Percentiles rank a stretch among this genome's conserved stretches.
These are phyloP conservation scores for Talaromyces islandicus DNA, from an alignment of 2,329 filamentous ascomycete species.

Conservation along the genomic window DNA sequence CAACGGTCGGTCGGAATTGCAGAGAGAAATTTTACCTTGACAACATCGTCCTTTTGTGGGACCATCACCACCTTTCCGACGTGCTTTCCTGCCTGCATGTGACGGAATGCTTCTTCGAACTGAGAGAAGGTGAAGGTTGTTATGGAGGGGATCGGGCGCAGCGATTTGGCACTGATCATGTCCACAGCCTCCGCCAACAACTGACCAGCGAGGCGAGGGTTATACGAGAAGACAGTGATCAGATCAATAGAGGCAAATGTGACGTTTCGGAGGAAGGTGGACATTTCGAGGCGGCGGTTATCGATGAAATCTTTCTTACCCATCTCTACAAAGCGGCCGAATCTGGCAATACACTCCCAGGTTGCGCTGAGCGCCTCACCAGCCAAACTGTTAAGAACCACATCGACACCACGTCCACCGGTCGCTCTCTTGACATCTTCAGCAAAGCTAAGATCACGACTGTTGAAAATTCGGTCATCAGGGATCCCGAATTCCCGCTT, in stretches of 20 bases:
- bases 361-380: constrained; percentile 21
- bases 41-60: neutral
- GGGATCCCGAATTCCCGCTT: constrained; percentile 10
- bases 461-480: constrained; percentile 22
- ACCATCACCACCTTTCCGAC: constrained; percentile 2
- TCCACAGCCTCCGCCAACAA: neutral
- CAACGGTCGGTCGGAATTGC: too few species aligned
- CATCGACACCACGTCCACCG: constrained; percentile 24
- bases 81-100: constrained; percentile 1
- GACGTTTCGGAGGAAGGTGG: constrained; percentile 14
- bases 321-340: constrained; percentile 28
- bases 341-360: constrained; percentile 22
- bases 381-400: constrained; percentile 18
- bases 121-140: neutral
- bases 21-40: neutral
- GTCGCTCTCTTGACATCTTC: constrained; percentile 17
- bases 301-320: constrained; percentile 26
- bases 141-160: neutral
- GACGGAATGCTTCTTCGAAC: neutral
- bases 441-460: constrained; percentile 16
- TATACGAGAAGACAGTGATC: neutral
- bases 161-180: neutral
- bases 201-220: neutral
- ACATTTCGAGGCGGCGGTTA: constrained; percentile 39
- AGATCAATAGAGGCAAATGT: neutral